Conservation (phyloP, 2,329 filamentous ascomycete species). For the Trichoderma atroviride region DNA sequence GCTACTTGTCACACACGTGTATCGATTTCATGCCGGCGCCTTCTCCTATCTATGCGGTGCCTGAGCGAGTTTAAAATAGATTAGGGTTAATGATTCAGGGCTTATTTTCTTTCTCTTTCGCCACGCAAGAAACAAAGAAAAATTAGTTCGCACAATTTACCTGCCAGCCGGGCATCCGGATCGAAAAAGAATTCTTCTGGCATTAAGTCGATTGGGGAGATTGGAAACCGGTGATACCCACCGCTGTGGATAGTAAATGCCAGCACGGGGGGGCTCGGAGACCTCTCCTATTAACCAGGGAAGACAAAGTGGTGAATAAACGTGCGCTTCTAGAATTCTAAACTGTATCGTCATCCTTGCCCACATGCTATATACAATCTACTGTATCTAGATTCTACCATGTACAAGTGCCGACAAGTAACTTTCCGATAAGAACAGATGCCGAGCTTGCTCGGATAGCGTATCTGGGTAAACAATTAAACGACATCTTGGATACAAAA, state of each 20-base stretch:
- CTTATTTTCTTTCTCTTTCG: background rate
- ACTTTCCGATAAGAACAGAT: background rate
- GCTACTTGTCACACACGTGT: background rate
- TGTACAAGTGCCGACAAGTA: background rate
- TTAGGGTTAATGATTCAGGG: background rate
- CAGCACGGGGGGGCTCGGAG: background rate
- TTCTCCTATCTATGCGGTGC: background rate
- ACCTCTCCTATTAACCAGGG: background rate
- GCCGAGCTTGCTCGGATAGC: background rate
- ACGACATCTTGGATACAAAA: background rate
- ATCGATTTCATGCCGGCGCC: background rate
- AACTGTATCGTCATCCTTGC: background rate
- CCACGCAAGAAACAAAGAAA: background rate
- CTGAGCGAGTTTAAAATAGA: background rate
- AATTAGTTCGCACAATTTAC: background rate
- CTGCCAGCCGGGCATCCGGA: background rate
- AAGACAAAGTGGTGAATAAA: background rate
- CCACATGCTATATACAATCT: background rate
- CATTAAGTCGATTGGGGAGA: background rate
- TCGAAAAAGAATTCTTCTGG: background rate
- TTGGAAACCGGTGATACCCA: background rate
- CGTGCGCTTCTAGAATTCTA: background rate
- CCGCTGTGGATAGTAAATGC: background rate
- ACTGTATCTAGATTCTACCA: background rate
- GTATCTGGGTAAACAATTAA: background rate